Evolutionary conservation across 352 stramenopile genomes (phyloP), one percentile per base, ranked within the genome.

Genomic region (Aphanomyces invadans): DNA sequence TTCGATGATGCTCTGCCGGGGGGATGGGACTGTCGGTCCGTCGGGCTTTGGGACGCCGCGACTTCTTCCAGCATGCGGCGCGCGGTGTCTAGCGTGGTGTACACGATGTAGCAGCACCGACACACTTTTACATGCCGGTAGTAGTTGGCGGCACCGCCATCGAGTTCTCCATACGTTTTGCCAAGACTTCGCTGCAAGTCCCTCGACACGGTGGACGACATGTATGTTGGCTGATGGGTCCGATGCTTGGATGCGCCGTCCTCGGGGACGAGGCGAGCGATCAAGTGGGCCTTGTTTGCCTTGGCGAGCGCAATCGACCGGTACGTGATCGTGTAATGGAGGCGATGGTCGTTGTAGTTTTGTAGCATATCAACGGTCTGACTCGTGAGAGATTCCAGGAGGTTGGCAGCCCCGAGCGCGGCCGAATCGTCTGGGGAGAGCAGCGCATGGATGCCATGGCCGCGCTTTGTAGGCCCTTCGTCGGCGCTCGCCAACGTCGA

Each of bases 71-170:
- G n/a, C 46, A 2, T 54, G 32, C 79, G 70, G 1, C 90, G 73
- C 1, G 85, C 80, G 25, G 81, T 74, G 65, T 95, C 87, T 21
- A 97, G 73, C 44, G 95, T 70, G 28, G 76, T 71, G 76, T 97
- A 97, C 28, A 97, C 78, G 69, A 79, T 78, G 65, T 85, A 92
- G 75, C 90, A 97, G 59, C 87, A 74, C 17, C 32, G 31, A 60
- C 90, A 97, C 10, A 97, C 89, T 17, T 81, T 74, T 28, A 96
- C 81, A 48, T 92, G 78, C 25, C 83, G 78, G 61, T 96, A 96
- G 53, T 87, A 88, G 51, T 87, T 92, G 7, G 83, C 77, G 1
- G 85, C 70, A 45, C 73, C 73, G 23, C 76, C 71, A 12, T 87
- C 80, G 55, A 87, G 69, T 38, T 85, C 77, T 17, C 77, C 78